Base-by-base conservation (phyloP, 2,329 filamentous ascomycete species). In the Colletotrichum zoysiae region DNA sequence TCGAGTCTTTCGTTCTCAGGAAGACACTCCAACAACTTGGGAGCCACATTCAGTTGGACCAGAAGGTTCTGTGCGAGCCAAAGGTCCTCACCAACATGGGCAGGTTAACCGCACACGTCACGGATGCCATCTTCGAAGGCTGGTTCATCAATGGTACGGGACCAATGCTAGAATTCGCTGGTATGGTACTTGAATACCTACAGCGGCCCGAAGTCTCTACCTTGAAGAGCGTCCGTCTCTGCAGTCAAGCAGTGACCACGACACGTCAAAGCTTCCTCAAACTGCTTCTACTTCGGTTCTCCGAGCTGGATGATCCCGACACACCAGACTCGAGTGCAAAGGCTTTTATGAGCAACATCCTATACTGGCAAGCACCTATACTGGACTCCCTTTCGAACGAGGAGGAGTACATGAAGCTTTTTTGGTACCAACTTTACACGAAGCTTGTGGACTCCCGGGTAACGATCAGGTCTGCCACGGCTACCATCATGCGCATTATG, bases 341-440 rank as follows among this genome's bases (percentile, higher is more conserved):
- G 35, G 84, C 87, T 0, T 94, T 97, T 70, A 89, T 99, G 81
- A 88, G 93, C 71, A 95, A 95, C 78, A 89, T 99, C 76, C 90
- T 94, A 0, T 98, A 98, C 80, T 99, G 96, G 96, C 96, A 98
- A 79, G 95, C 94, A 26, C 93, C 97, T 23, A 90, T 99, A 20
- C 85, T 99, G 20, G 91, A 91, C 2, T 90, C 92, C 5, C 90
- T 96, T 20, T 92, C 93, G 3, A 86, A 89, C 8, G 94, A 97
- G 56, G 90, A 93, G n/a, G 91, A 94, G 12, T 93, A 93, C 77
- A 88, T 98, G 77, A 92, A 92, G 74, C 86, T 98, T 44, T 89
- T 98, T 53, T 98, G 95, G 86, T 98, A 97, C 77, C 90, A 98
- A 73, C 89, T 99, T 3, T 99, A 98, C 79, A 91, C 91, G 9